These are phyloP conservation scores for Thalassiosira livingstoniorum DNA, from an alignment of 352 stramenopile species.

Conservation along the genomic window DNA sequence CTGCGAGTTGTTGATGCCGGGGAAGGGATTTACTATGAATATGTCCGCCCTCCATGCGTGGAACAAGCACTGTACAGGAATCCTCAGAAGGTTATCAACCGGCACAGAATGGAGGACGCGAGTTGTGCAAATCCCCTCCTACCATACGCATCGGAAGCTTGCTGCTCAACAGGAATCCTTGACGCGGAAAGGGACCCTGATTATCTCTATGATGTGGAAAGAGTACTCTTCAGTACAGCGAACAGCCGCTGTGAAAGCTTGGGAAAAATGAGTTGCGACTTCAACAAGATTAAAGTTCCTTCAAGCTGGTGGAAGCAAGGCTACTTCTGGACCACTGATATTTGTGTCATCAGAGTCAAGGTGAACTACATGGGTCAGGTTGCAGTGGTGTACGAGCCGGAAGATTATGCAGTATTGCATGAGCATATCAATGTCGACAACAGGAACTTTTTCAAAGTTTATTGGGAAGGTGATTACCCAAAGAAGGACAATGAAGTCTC, in stretches of 20 bases:
- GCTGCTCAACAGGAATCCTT: constrained; percentile 41
- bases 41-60: constrained; percentile 61
- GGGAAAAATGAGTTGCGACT: constrained; percentile 46
- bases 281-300: constrained; percentile 49
- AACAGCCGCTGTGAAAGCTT: constrained; percentile 35
- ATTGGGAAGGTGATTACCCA: constrained; percentile 53
- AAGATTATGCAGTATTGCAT: constrained; percentile 35
- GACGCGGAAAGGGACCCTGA: constrained; percentile 27
- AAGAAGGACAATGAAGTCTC: constrained; percentile 49
- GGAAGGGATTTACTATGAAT: constrained; percentile 67
- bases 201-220: constrained; percentile 58
- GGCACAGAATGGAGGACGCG: constrained; percentile 31
- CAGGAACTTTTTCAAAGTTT: constrained; percentile 65
- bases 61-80: constrained; percentile 56
- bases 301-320: constrained; percentile 44
- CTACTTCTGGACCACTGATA: constrained; percentile 50
- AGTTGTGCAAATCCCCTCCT: constrained; percentile 60
- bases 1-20: constrained; percentile 58
- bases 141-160: constrained; percentile 58
- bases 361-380: constrained; percentile 63
- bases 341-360: constrained; percentile 62
- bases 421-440: constrained; percentile 50
- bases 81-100: constrained; percentile 29
- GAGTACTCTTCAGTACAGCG: constrained; percentile 45
- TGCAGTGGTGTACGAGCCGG: constrained; percentile 58